Base-by-base conservation (phyloP, 2,329 filamentous ascomycete species). In the Fusarium beomiforme region DNA sequence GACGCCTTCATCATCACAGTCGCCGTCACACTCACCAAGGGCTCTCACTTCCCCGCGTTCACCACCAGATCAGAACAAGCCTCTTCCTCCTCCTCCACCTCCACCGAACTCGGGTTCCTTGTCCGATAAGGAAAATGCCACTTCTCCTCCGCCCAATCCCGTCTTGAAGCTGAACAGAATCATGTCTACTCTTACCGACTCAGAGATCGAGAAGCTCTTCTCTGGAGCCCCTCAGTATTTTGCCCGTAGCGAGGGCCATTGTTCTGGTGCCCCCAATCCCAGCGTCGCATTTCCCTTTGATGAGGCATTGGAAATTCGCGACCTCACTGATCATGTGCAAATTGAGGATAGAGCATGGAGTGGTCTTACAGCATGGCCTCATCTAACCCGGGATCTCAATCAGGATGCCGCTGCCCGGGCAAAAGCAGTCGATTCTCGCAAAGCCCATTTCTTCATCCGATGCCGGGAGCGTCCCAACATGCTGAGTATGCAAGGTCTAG, bases 141-240 rank as follows among this genome's bases (percentile, higher is more conserved):
- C 64, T 69, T 54, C 67, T 69, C 62, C 71, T 53, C 78, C 81
- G 64, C 50, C 78, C 61, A 84, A 80, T 70, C 85, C 84, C 37
- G 79, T 85, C 62, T 78, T 89, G 66, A 87, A 84, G 75, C 80
- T 89, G 41, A 82, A 85, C 67, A 84, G 85, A 78, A 90, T 89
- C 80, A 90, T 90, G 85, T 83, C 88, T 46, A 86, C 85, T 51
- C 82, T 92, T 64, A 86, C 81, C 73, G 85, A 88, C 47, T 82
- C 84, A 42, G 89, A 92, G 71, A 82, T 93, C 55, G 89, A 91
- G 80, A 89, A 89, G 79, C 86, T 93, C 75, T 93, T 93, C 83
- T 92, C 91, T 29, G 91, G 91, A n/a, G 91, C 91, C 44, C 91
- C 91, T 69, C 90, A 92, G 78, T 93, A 91, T 82, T 90, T 89